phyloP scores from a whole-genome alignment of 345 rosid genomes.

The Draba incana region DNA sequence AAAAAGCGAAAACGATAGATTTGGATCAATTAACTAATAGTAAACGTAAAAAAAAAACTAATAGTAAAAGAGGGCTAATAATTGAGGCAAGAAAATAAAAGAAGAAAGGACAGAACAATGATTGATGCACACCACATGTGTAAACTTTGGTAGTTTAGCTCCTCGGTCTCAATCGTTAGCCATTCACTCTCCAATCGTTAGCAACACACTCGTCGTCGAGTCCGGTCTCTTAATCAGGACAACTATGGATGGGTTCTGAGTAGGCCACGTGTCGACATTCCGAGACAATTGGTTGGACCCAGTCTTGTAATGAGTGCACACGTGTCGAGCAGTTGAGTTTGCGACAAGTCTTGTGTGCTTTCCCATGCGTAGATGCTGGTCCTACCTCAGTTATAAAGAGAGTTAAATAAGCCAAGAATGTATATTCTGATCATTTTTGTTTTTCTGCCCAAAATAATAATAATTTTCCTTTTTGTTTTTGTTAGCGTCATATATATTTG shows the following conservation, averaged over 20 bases:
- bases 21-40: conserved; percentile 18
- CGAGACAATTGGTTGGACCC: conserved; percentile 27
- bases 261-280: conserved; percentile 19
- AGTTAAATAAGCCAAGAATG: conserved; percentile 5
- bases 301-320: conserved; percentile 21
- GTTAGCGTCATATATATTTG: background rate
- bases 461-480: too few species aligned
- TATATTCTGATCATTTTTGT: too few species aligned
- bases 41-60: too few species aligned
- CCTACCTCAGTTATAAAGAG: conserved; percentile 25
- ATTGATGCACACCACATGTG: conserved; percentile 19
- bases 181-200: conserved; percentile 31
- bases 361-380: conserved; percentile 32
- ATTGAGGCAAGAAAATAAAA: conserved; percentile 12
- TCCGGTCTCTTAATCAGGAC: conserved; percentile 36
- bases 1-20: conserved; percentile 13
- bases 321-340: conserved; percentile 26
- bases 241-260: conserved; percentile 7
- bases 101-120: conserved; percentile 10
- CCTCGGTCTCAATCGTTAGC: conserved; percentile 28
- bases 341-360: conserved; percentile 37
- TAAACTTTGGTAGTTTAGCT: conserved; percentile 30
- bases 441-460: too few species aligned
- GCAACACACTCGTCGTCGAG: conserved; percentile 30
- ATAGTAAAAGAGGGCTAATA: conserved; percentile 6